Conservation (phyloP, 2,329 filamentous ascomycete genomes). For the Orbilia blumenaviensis region DNA sequence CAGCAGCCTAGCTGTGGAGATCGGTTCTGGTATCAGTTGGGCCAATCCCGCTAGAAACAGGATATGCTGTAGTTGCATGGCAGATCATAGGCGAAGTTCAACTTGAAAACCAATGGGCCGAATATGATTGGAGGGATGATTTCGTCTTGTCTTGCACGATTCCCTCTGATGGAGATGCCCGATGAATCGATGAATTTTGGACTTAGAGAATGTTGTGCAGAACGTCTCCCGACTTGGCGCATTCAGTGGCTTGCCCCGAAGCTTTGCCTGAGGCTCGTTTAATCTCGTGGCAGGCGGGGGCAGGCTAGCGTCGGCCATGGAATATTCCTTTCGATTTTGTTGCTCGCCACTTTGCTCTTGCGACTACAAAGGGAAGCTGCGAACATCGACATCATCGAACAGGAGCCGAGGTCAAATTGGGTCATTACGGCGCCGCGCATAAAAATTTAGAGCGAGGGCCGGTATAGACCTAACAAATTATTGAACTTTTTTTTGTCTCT, state of each 20-base stretch:
- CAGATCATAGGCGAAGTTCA: conserved; percentile 16
- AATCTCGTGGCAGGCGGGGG: conserved; percentile 44
- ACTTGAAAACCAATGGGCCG: background rate
- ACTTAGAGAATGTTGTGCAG: conserved; percentile 18
- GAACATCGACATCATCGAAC: conserved; percentile 30
- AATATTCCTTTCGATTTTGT: conserved; percentile 28
- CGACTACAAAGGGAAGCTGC: conserved; percentile 45
- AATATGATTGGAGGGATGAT: conserved; percentile 20
- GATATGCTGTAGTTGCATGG: background rate
- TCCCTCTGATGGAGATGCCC: background rate
- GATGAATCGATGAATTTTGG: background rate
- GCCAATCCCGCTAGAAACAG: conserved; percentile 33
- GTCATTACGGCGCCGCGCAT: no score
- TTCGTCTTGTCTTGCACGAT: background rate
- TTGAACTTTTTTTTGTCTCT: no score
- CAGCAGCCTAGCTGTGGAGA: conserved; percentile 44
- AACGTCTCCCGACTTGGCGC: conserved; percentile 52
- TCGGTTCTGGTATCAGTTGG: conserved; percentile 12
- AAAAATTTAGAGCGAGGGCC: no score
- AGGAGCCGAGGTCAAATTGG: conserved; percentile 4
- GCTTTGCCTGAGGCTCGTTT: conserved; percentile 33
- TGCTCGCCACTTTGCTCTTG: conserved; percentile 30
- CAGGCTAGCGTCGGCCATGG: conserved; percentile 44
- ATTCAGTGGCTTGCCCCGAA: conserved; percentile 43
- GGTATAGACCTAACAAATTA: no score